Base-by-base conservation (phyloP, 1,284 basidiomycete species). In the Ganoderma lucidum region DNA sequence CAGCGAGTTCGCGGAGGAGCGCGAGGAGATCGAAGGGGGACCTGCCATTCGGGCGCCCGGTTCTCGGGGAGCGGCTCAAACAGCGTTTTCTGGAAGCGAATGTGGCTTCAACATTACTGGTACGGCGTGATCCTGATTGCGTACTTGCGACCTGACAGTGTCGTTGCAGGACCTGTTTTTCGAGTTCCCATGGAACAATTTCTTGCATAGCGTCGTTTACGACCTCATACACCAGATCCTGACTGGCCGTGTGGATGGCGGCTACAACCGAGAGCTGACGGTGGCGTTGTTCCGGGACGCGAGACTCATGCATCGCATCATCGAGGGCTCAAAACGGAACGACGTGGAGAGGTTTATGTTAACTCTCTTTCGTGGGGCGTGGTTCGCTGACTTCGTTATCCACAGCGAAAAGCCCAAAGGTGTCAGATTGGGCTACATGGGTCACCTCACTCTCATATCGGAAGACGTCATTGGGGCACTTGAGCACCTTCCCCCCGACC, bases 181-280 rank as follows among this genome's bases (percentile, higher is more conserved):
- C 79, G 91, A 95, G 70, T 98, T 93, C 76, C 96, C 96, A 0
- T 96, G 96, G 93, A 99, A 99, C 83, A 99, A 99, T 79, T 99
- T 99, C 79, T 83, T 99, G 55, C 98, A 99, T 80, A 97, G 96
- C 76, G 93, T 97, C 17, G 96, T 98, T 19, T 99, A 99, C 79
- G 98, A 99, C 80, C 86, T 99, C 62, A 86, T 99, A 1, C 97
- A 99, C 79, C 98, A 99, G 80, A 93, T 98, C 62, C 87, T 99
- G 72, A 97, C 95, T 15, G 96, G 96, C 17, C 87, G 90, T 44
- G 85, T 96, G 48, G 91, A 95, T 37, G 85, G 84, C 35, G 92
- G 93, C 1, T 85, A 89, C 67, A 97, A 96, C 77, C 88, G 93
- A 60, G 91, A 96, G 73, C 85, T 98, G 30, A 91, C 91, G 12